Percentiles rank a stretch among this genome's conserved stretches.
Evolutionary conservation across 129 eudicot species (phyloP).

Genomic region (Tanacetum coccineum): DNA sequence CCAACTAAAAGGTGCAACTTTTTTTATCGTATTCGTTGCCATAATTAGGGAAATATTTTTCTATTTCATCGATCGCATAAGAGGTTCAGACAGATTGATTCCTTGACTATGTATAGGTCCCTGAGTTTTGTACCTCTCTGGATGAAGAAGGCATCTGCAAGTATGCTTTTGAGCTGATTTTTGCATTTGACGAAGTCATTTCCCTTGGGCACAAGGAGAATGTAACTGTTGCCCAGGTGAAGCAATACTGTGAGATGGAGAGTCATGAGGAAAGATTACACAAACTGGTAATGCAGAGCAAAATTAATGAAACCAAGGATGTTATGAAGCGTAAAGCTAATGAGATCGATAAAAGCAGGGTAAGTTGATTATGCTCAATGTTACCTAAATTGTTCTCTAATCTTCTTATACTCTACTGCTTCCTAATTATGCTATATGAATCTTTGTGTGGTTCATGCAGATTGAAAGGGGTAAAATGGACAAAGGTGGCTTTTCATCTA

Average conservation of each 20-base stretch:
- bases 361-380: constrained; percentile 25
- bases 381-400: neutral
- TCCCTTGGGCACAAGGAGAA: constrained; percentile 94
- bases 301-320: constrained; percentile 88
- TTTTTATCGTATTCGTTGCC: neutral
- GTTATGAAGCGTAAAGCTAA: constrained; percentile 92
- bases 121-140: constrained; percentile 76
- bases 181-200: constrained; percentile 95
- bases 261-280: constrained; percentile 92
- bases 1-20: neutral
- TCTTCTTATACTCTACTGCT: neutral
- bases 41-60: neutral
- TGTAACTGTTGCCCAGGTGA: constrained; percentile 89
- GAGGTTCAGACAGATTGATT: constrained; percentile 19
- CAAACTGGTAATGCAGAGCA: constrained; percentile 67
- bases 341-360: constrained; percentile 95
- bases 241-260: constrained; percentile 97
- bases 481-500: constrained; percentile 66
- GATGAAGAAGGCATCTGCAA: constrained; percentile 95
- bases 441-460: constrained; percentile 32
- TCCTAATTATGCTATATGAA: neutral
- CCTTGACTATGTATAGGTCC: constrained; percentile 74
- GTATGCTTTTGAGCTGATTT: constrained; percentile 90
- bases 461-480: constrained; percentile 76
- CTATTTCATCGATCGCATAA: neutral